These are phyloP conservation scores for Solanum rostratum DNA, from an alignment of 257 asterid genomes.

Conservation along the genomic window DNA sequence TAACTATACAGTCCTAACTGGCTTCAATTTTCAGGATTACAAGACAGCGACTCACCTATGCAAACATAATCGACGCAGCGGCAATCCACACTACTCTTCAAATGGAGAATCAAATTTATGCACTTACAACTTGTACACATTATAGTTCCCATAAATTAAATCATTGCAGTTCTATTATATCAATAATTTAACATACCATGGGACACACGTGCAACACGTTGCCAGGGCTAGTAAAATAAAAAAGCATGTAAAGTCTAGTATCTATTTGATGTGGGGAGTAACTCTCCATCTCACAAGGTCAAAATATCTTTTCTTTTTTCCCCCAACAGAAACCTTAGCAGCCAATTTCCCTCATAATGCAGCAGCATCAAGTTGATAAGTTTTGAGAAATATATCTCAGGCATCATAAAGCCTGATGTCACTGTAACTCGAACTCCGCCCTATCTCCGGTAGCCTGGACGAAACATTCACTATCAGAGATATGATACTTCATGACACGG, in stretches of 20 bases:
- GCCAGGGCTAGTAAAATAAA: background rate
- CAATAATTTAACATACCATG: too few species aligned
- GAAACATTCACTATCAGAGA: background rate
- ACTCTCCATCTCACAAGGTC: background rate
- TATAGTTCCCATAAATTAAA: too few species aligned
- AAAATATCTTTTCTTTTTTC: background rate
- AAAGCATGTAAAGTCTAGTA: background rate
- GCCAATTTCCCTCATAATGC: background rate
- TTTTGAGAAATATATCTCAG: background rate
- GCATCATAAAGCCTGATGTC: background rate
- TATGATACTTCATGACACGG: background rate
- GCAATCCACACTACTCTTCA: too few species aligned
- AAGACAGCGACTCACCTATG: too few species aligned
- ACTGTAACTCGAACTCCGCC: constrained; percentile 8
- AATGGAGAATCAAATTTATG: too few species aligned
- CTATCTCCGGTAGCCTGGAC: constrained; percentile 19
- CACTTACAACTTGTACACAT: too few species aligned
- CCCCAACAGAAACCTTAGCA: background rate
- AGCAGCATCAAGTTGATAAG: background rate
- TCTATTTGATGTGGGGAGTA: background rate
- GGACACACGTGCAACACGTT: too few species aligned
- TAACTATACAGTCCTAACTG: too few species aligned
- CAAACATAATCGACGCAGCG: too few species aligned
- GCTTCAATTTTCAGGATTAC: too few species aligned
- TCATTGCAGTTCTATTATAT: too few species aligned